These are phyloP conservation scores for Saccharomyces hybrid DNA, from an alignment of 1,139 yeast genomes.

Conservation along the genomic window DNA sequence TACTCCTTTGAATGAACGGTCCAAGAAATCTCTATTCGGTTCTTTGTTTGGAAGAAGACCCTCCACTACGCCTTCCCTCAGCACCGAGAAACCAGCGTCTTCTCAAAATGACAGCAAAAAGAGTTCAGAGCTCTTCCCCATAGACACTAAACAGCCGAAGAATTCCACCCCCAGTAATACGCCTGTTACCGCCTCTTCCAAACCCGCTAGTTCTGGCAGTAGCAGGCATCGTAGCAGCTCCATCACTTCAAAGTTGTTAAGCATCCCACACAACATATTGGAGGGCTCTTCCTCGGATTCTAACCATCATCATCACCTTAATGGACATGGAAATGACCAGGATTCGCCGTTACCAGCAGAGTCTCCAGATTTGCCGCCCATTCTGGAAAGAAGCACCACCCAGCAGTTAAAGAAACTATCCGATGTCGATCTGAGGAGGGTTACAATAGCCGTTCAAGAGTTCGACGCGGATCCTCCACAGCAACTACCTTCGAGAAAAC, in stretches of 20 bases:
- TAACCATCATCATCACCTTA: not conserved
- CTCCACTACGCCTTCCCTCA: not conserved
- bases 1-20: slow-evolving; percentile 13
- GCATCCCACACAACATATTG: not conserved
- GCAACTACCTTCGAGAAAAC: slow-evolving; percentile 84
- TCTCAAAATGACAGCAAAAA: not conserved
- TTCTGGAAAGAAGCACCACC: slow-evolving; percentile 24
- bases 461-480: slow-evolving; percentile 82
- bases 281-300: not conserved
- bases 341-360: not conserved
- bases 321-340: not conserved
- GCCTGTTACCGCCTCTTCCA: not conserved
- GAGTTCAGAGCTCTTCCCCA: not conserved
- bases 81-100: not conserved
- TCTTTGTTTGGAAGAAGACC: slow-evolving; percentile 15
- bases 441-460: slow-evolving; percentile 66
- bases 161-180: not conserved
- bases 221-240: not conserved
- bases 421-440: slow-evolving; percentile 43
- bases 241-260: not conserved
- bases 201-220: not conserved
- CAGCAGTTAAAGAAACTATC: slow-evolving; percentile 35
- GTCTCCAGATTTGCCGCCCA: not conserved
- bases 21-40: slow-evolving; percentile 18
- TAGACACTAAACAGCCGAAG: not conserved